Base-by-base conservation (phyloP, 441 rosid species). In the Raphanus hybrid region DNA sequence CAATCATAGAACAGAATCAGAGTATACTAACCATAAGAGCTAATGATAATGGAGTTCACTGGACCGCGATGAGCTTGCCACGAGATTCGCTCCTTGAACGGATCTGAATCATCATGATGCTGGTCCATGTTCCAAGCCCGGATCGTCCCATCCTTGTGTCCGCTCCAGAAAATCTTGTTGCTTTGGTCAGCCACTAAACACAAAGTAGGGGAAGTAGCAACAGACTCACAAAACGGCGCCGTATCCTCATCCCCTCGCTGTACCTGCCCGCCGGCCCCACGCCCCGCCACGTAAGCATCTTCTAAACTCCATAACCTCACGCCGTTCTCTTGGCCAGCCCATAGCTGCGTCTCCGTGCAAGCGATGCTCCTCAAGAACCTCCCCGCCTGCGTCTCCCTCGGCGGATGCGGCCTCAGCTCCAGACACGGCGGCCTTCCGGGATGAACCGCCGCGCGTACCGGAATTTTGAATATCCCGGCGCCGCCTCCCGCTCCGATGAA, bases 31-130 rank as follows among this genome's bases (percentile, higher is more conserved):
- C 98, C 98, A 63, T 85, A 89, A 75, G 92, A 85, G 82, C 97
- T 89, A 85, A 85, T 85, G 68, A 86, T 81, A 71, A 96, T 83
- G 37, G 98, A 85, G 63, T 84, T 84, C 62, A 92, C 97, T 5
- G 97, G 88, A 71, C 96, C 92, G 32, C 93, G 90, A 75, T 93
- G 97, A 16, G 97, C 98, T 86, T 86, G 98, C 98, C 99, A 96
- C 1, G 96, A 88, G 72, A 96, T 78, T 12, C 96, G 93, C 78
- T 96, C 99, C 79, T 90, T 88, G 54, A 96, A 87, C 64, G 90
- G 87, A 69, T n/a, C 26, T 0, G 66, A 26, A 27, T 75, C 84
- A 20, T 80, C 84, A 50, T 83, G 87, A 64, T 84, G 90, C 43
- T 84, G 90, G 75, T 91, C 93, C 93, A 87, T 92, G 82, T 88